A percentile compares a stretch with the other conserved stretches of the same genome.
These are phyloP conservation scores for Lachnellula hyalina DNA, from an alignment of 2,329 filamentous ascomycete species.

Conservation along the genomic window DNA sequence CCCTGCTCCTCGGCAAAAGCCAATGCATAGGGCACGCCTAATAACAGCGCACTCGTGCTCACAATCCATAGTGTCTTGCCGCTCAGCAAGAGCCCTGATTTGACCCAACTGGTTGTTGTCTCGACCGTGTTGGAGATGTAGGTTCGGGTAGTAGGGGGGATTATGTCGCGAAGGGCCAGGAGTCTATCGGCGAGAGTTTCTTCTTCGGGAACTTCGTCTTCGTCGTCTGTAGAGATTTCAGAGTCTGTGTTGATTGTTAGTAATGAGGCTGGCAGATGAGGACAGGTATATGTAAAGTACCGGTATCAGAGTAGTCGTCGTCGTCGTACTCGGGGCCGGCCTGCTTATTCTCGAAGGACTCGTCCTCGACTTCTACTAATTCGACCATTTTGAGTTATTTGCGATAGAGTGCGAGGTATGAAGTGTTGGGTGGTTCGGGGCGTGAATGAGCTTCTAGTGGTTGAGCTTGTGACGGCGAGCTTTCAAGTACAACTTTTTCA, in stretches of 20 bases:
- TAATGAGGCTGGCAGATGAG: constrained; percentile 1
- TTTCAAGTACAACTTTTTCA: neutral
- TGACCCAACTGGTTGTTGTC: constrained; percentile 51
- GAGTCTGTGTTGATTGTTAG: constrained; percentile 52
- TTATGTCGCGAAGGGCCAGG: constrained; percentile 68
- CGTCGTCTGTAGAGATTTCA: constrained; percentile 76
- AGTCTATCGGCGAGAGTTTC: constrained; percentile 63
- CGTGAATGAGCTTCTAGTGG: constrained; percentile 1
- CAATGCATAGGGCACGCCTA: constrained; percentile 90
- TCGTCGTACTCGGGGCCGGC: constrained; percentile 65
- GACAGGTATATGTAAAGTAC: constrained; percentile 44
- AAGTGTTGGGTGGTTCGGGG: neutral
- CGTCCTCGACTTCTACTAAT: constrained; percentile 93
- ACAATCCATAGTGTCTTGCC: constrained; percentile 90
- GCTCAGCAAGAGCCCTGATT: constrained; percentile 60
- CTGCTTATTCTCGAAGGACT: constrained; percentile 77
- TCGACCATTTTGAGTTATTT: constrained; percentile 70
- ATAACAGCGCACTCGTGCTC: constrained; percentile 79
- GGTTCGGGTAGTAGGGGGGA: constrained; percentile 66
- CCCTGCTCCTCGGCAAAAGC: constrained; percentile 95
- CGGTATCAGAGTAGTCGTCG: constrained; percentile 88
- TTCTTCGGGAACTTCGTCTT: constrained; percentile 54
- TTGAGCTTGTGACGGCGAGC: neutral
- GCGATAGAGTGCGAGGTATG: neutral
- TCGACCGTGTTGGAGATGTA: constrained; percentile 58